These are phyloP conservation scores for Coemansia sp. DNA, from an alignment of 192 early-diverging fungal species.

Conservation along the genomic window DNA sequence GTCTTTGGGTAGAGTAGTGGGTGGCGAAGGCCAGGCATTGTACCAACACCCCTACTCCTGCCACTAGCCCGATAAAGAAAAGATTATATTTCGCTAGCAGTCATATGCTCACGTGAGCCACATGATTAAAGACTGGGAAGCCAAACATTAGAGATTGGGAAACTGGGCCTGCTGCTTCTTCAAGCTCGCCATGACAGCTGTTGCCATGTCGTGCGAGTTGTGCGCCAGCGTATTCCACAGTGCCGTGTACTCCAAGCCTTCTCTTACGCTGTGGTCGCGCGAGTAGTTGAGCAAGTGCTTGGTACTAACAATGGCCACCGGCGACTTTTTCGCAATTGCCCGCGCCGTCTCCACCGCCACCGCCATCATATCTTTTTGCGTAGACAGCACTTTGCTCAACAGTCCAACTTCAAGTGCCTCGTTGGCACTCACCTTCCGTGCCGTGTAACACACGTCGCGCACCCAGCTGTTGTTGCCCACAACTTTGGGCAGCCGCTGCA, in stretches of 20 bases:
- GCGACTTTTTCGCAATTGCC: conserved; percentile 84
- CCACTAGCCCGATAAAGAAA: too few relatives aligned
- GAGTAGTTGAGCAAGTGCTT: conserved; percentile 90
- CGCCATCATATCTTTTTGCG: conserved; percentile 19
- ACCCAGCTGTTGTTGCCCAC: conserved; percentile 89
- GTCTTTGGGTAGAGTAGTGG: too few relatives aligned
- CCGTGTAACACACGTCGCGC: conserved; percentile 87
- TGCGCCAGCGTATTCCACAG: conserved; percentile 88
- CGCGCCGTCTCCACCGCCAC: conserved; percentile 67
- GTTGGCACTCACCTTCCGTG: conserved; percentile 63
- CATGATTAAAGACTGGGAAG: too few relatives aligned
- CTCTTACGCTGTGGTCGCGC: conserved; percentile 86
- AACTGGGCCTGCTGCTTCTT: conserved; percentile 42
- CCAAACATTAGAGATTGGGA: conserved; percentile 36
- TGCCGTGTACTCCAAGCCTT: conserved; percentile 83
- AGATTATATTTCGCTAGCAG: too few relatives aligned
- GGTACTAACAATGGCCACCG: conserved; percentile 80
- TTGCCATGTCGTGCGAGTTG: conserved; percentile 59
- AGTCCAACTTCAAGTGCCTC: conserved; percentile 68
- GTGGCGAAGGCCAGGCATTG: too few relatives aligned
- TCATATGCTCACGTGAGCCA: background rate
- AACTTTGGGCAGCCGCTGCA: conserved; percentile 94
- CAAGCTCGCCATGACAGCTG: conserved; percentile 39
- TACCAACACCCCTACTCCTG: too few relatives aligned
- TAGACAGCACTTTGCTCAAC: conserved; percentile 55